Percentiles rank a stretch among this genome's conserved stretches.
These are phyloP conservation scores for Nitzschia sp. DNA, from an alignment of 108 stramenopile genomes.

Conservation along the genomic window DNA sequence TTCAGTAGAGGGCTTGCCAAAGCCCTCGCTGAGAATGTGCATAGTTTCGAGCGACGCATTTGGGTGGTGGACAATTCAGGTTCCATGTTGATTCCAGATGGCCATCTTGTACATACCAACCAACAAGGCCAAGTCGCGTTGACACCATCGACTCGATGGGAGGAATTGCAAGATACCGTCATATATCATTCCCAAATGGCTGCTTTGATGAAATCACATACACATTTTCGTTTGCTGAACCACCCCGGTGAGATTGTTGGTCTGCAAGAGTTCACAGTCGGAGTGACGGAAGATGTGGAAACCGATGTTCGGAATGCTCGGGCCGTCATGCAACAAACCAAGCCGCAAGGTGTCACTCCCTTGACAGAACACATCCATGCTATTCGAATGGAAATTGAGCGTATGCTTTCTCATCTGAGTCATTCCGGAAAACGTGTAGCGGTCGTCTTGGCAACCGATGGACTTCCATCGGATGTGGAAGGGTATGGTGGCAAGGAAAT, in stretches of 20 bases:
- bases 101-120: conserved; percentile 15
- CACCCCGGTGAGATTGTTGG: conserved; percentile 37
- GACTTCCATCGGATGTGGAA: conserved; percentile 64
- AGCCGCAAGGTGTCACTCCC: conserved; percentile 74
- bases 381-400: conserved; percentile 13
- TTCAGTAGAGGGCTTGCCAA: conserved; percentile 24
- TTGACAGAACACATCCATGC: conserved; percentile 24
- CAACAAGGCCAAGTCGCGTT: conserved; percentile 27
- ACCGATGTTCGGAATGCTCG: conserved; percentile 45
- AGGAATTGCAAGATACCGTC: conserved; percentile 62
- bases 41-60: conserved; percentile 36
- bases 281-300: conserved; percentile 20
- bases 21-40: conserved; percentile 10
- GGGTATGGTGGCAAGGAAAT: conserved; percentile 36
- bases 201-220: conserved; percentile 49
- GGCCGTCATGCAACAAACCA: conserved; percentile 45
- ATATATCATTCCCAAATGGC: conserved; percentile 69
- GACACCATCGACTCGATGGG: conserved; percentile 55
- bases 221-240: conserved; percentile 63
- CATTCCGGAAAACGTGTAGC: conserved; percentile 16
- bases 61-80: conserved; percentile 81
- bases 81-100: conserved; percentile 47
- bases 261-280: conserved; percentile 52
- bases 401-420: conserved; percentile 15
- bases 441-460: conserved; percentile 67